Conservation (phyloP, 208 protist species). For the Wallacemonas sp. region DNA sequence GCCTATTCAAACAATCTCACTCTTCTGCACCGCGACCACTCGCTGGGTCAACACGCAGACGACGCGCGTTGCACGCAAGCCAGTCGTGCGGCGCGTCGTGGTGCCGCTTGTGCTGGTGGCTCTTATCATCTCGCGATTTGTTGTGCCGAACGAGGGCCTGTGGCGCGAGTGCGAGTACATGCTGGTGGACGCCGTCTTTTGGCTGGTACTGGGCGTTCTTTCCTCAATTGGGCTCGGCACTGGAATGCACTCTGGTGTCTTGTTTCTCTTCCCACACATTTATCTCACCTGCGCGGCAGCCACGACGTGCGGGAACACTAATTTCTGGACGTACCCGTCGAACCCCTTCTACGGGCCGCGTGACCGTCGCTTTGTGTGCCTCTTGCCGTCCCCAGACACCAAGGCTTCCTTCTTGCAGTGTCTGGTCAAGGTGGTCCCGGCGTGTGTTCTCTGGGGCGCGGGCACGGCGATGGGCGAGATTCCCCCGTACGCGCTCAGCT, state of each 20-base stretch:
- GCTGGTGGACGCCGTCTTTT: constrained; percentile 83
- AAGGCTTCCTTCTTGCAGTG: constrained; percentile 34
- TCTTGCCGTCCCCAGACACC: constrained; percentile 18
- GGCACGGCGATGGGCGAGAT: constrained; percentile 97
- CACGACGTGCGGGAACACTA: constrained; percentile 74
- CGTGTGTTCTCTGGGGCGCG: constrained; percentile 92
- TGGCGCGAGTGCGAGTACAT: constrained; percentile 85
- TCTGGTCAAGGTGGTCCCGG: constrained; percentile 72
- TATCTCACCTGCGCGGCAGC: constrained; percentile 88
- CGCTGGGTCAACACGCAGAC: constrained; percentile 24
- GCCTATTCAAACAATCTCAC: constrained; percentile 37
- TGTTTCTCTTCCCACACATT: constrained; percentile 96
- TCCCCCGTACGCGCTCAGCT: constrained; percentile 95
- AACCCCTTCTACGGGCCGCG: constrained; percentile 85
- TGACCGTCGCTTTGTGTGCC: constrained; percentile 68
- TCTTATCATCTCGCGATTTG: constrained; percentile 42
- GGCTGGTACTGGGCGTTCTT: constrained; percentile 89
- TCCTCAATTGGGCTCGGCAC: constrained; percentile 93
- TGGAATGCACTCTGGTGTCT: constrained; percentile 94
- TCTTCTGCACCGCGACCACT: constrained; percentile 31
- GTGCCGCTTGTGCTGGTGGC: constrained; percentile 40
- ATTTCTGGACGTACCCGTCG: constrained; percentile 89
- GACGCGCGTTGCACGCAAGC: constrained; percentile 21
- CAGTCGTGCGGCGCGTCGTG: constrained; percentile 32
- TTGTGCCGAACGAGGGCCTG: constrained; percentile 44